A percentile compares a stretch with the other conserved stretches of the same genome.
These are phyloP conservation scores for Silene vulgaris DNA, from an alignment of 179 eudicot genomes.

Conservation along the genomic window DNA sequence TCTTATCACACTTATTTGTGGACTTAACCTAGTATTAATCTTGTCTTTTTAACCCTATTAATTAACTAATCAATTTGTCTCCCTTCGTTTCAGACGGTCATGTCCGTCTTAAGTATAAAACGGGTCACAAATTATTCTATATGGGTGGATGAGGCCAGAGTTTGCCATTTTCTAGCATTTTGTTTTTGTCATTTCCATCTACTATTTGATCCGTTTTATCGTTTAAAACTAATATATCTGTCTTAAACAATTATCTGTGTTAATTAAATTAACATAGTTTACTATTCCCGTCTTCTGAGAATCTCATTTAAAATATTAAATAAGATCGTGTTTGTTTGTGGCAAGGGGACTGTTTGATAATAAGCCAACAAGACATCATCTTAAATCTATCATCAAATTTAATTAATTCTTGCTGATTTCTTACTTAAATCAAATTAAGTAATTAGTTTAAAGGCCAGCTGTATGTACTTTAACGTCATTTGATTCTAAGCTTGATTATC, in stretches of 20 bases:
- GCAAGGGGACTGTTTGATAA: conserved; percentile 25
- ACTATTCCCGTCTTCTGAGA: neutral
- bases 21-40: conserved; percentile 21
- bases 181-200: no score
- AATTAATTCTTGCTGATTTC: neutral
- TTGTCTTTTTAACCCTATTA: neutral
- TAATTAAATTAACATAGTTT: neutral
- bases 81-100: no score
- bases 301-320: neutral
- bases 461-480: conserved; percentile 9
- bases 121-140: no score
- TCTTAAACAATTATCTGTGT: no score
- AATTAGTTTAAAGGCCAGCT: conserved; percentile 16
- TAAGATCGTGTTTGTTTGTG: conserved; percentile 21
- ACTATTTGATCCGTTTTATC: no score
- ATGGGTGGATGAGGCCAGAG: no score
- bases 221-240: no score
- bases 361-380: conserved; percentile 21
- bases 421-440: neutral
- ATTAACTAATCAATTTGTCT: neutral
- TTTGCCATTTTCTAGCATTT: no score
- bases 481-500: neutral
- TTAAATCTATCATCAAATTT: neutral
- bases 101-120: no score
- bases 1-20: conserved; percentile 10